Conservation (phyloP, 1,284 basidiomycete species). For the Heliocybe sulcata region DNA sequence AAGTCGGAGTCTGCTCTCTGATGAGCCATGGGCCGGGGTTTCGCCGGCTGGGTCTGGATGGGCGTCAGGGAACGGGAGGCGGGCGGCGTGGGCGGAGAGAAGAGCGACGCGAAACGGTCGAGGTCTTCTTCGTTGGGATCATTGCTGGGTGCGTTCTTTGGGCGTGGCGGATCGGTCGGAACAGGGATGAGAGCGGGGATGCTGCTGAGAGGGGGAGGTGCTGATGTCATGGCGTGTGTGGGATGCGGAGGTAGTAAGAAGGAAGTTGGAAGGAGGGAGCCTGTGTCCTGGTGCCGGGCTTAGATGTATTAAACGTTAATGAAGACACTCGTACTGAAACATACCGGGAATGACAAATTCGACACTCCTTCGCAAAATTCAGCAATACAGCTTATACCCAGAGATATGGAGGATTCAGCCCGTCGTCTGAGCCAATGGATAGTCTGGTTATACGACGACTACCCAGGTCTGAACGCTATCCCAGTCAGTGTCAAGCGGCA, state of each 20-base stretch:
- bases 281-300: too few relatives aligned
- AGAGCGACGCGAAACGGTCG: constrained; percentile 37
- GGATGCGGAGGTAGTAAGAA: neutral
- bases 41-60: constrained; percentile 5
- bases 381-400: too few relatives aligned
- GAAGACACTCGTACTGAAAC: too few relatives aligned
- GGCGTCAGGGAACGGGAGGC: constrained; percentile 23
- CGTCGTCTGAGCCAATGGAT: too few relatives aligned
- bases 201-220: constrained; percentile 2
- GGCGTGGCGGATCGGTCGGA: constrained; percentile 4
- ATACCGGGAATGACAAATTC: too few relatives aligned
- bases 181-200: constrained; percentile 17
- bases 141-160: constrained; percentile 13
- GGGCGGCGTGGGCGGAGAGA: constrained; percentile 34
- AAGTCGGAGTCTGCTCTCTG: constrained; percentile 46
- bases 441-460: too few relatives aligned
- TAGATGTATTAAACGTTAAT: neutral
- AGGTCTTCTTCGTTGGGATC: constrained; percentile 8
- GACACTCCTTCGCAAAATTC: too few relatives aligned
- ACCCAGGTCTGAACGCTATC: too few relatives aligned
- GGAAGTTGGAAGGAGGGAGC: neutral
- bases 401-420: too few relatives aligned
- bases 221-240: neutral
- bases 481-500: neutral
- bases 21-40: neutral